Percentiles rank a stretch among this genome's conserved stretches.
These are phyloP conservation scores for Nigrograna mackinnonii DNA, from an alignment of 2,329 filamentous ascomycete genomes.

Conservation along the genomic window DNA sequence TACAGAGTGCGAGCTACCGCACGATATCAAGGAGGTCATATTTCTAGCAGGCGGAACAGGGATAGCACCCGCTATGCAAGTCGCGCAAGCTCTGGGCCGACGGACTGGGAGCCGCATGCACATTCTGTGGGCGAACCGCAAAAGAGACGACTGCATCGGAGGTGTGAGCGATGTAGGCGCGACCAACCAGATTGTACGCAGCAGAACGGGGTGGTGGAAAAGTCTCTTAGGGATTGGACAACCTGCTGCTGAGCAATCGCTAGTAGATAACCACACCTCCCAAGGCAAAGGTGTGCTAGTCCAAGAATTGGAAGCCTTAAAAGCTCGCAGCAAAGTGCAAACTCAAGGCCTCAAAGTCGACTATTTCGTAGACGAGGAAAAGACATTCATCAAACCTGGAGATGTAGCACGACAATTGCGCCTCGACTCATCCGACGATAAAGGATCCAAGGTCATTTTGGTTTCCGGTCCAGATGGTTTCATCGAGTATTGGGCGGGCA, in stretches of 20 bases:
- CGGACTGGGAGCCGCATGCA: conserved; percentile 55
- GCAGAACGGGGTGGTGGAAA: conserved; percentile 28
- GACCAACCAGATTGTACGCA: conserved; percentile 5
- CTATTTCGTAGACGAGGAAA: conserved; percentile 84
- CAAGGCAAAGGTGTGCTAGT: conserved; percentile 56
- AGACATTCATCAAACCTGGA: conserved; percentile 60
- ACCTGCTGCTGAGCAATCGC: conserved; percentile 5
- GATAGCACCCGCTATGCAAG: conserved; percentile 86
- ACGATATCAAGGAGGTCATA: conserved; percentile 62
- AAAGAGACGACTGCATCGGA: conserved; percentile 66
- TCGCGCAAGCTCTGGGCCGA: conserved; percentile 65
- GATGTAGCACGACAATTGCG: conserved; percentile 35
- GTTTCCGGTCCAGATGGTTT: conserved; percentile 93
- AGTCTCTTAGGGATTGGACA: conserved; percentile 24
- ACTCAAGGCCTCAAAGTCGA: conserved; percentile 54
- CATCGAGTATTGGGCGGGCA: conserved; percentile 76
- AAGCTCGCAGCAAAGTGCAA: conserved; percentile 38
- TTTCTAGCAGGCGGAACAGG: conserved; percentile 94
- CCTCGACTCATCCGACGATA: conserved; percentile 20
- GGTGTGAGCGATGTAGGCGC: conserved; percentile 56
- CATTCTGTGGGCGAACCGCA: conserved; percentile 82
- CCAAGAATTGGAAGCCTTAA: conserved; percentile 65
- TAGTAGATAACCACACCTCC: conserved; percentile 5
- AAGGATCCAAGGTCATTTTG: conserved; percentile 70
- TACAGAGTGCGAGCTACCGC: conserved; percentile 65